Conservation (phyloP, 768 basidiomycete species). For the Krasilnikovozyma curviuscula region DNA sequence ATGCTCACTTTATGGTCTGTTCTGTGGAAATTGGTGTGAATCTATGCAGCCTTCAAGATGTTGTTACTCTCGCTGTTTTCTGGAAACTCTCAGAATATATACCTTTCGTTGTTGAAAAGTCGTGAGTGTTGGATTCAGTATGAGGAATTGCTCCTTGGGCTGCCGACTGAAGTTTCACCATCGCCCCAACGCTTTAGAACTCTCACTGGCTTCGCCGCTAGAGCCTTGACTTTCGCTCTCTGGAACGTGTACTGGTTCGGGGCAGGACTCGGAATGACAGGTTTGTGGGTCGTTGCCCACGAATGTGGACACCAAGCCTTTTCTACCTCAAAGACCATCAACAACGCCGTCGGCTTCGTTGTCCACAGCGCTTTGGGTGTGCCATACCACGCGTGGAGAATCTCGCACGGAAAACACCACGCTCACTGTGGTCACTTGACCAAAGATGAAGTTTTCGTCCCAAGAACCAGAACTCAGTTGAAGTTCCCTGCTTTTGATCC, state of each 20-base stretch:
- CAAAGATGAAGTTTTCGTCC: conserved; percentile 90
- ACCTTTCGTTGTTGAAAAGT: conserved; percentile 24
- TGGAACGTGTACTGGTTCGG: conserved; percentile 69
- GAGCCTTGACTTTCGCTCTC: conserved; percentile 41
- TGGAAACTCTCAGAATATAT: conserved; percentile 52
- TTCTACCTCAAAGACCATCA: conserved; percentile 76
- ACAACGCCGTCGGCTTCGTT: conserved; percentile 80
- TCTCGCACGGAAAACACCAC: conserved; percentile 86
- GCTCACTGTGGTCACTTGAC: conserved; percentile 88
- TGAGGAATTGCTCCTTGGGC: neutral
- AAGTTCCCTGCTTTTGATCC: conserved; percentile 47
- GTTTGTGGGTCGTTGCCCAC: conserved; percentile 70
- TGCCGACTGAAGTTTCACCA: neutral
- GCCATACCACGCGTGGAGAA: conserved; percentile 95
- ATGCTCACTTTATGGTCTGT: too few relatives aligned
- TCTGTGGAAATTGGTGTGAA: too few relatives aligned
- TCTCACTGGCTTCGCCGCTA: conserved; percentile 10
- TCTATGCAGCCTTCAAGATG: too few relatives aligned
- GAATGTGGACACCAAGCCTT: conserved; percentile 95
- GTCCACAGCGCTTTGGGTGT: conserved; percentile 60
- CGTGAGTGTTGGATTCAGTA: neutral
- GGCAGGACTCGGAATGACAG: conserved; percentile 20
- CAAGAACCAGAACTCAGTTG: conserved; percentile 57
- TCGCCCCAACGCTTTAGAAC: neutral
- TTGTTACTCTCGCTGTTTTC: conserved; percentile 43